Evolutionary conservation across 257 asterid species (phyloP).

Genomic region (Jasminum sambac): DNA sequence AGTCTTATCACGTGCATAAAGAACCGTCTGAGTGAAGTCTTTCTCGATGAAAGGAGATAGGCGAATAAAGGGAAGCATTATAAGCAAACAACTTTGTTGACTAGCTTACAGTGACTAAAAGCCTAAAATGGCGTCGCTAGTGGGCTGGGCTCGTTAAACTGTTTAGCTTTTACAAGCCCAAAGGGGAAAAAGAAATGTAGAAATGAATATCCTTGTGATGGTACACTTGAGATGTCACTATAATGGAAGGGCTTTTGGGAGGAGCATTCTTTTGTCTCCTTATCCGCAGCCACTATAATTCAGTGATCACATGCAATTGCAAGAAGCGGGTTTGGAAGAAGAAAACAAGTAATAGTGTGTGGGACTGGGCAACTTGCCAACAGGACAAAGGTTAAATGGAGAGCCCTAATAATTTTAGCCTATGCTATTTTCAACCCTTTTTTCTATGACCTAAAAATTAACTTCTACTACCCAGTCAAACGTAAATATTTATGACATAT

Average conservation of each 20-base stretch:
- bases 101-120: neutral
- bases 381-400: neutral
- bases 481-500: too few species aligned
- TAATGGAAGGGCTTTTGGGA: constrained; percentile 16
- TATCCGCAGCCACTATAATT: constrained; percentile 27
- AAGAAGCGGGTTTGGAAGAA: constrained; percentile 2
- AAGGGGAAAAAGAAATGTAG: neutral
- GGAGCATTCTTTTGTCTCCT: constrained; percentile 34
- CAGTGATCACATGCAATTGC: constrained; percentile 34
- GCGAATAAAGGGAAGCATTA: neutral
- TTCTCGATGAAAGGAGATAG: neutral
- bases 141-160: neutral
- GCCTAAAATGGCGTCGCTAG: neutral
- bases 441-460: too few species aligned
- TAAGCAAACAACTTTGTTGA: neutral
- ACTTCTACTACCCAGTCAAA: too few species aligned
- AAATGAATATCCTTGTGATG: constrained; percentile 10
- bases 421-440: too few species aligned
- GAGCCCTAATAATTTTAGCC: neutral
- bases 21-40: neutral
- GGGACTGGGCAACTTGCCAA: constrained; percentile 35
- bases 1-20: neutral
- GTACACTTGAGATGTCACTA: constrained; percentile 24
- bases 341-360: constrained; percentile 28
- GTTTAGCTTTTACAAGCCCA: neutral